A percentile compares a stretch with the other conserved stretches of the same genome.
These are phyloP conservation scores for Phoenix dactylifera DNA, from an alignment of 176 grass and related monocot genomes.

Conservation along the genomic window DNA sequence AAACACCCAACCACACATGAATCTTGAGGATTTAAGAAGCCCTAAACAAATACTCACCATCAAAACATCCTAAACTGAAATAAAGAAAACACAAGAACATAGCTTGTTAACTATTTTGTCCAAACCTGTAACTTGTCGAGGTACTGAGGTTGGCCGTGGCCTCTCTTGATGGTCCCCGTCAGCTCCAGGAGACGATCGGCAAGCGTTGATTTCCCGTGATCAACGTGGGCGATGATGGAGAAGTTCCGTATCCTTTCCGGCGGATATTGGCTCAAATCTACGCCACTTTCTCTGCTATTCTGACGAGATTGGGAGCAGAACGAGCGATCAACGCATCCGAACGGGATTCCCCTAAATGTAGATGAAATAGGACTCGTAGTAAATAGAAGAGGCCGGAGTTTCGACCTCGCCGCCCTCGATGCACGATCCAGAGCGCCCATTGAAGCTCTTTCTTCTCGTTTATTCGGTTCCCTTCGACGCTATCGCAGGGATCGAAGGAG, in stretches of 20 bases:
- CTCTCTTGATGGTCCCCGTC: conserved; percentile 81
- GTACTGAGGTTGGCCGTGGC: conserved; percentile 81
- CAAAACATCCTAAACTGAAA: too few relatives aligned
- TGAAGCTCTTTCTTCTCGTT: neutral
- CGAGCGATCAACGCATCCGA: conserved; percentile 14
- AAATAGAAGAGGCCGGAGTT: neutral
- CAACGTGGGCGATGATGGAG: conserved; percentile 85
- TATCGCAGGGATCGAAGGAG: too few relatives aligned
- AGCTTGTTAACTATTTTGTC: neutral
- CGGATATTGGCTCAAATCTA: conserved; percentile 56
- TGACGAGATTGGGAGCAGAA: conserved; percentile 13
- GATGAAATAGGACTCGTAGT: conserved; percentile 15
- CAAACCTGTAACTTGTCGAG: conserved; percentile 81
- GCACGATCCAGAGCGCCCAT: conserved; percentile 12
- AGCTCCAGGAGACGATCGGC: conserved; percentile 79
- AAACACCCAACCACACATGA: too few relatives aligned
- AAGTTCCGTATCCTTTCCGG: conserved; percentile 86
- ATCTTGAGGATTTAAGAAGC: too few relatives aligned
- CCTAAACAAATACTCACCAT: too few relatives aligned
- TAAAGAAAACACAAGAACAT: too few relatives aligned
- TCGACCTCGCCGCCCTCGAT: conserved; percentile 14
- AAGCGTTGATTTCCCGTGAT: conserved; percentile 89
- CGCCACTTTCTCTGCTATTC: conserved; percentile 8
- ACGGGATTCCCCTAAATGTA: neutral
- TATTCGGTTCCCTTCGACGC: too few relatives aligned